Evolutionary conservation across 352 stramenopile genomes (phyloP).

Genomic region (Phytopythium helicoides): DNA sequence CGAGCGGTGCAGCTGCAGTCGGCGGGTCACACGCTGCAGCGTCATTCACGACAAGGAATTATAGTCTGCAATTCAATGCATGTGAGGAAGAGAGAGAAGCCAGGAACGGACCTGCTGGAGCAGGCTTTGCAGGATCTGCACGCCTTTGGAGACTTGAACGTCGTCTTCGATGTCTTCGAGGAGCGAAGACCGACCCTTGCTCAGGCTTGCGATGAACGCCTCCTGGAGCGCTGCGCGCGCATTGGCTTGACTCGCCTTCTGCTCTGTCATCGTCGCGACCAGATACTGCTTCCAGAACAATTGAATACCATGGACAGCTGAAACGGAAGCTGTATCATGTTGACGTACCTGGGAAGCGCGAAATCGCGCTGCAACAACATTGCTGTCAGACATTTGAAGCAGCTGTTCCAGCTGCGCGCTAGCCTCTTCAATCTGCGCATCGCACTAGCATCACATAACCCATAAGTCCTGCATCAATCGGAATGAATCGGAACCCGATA

Average conservation of each 20-base stretch:
- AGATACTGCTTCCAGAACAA: slow-evolving; percentile 28
- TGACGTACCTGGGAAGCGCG: slow-evolving; percentile 39
- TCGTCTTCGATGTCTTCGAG: slow-evolving; percentile 2
- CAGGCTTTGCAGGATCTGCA: slow-evolving; percentile 52
- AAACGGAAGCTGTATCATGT: background rate
- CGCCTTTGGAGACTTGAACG: slow-evolving; percentile 13
- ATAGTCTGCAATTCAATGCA: slow-evolving; percentile 1
- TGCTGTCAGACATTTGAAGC: slow-evolving; percentile 36
- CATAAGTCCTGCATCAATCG: background rate
- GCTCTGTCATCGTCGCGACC: slow-evolving; percentile 51
- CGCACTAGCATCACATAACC: too few species aligned
- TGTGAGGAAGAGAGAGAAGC: too few species aligned
- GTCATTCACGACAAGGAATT: background rate
- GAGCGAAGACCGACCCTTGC: background rate
- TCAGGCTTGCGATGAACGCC: slow-evolving; percentile 14
- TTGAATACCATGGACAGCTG: background rate
- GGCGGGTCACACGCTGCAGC: slow-evolving; percentile 44
- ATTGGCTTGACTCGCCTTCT: slow-evolving; percentile 54
- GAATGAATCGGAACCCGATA: background rate
- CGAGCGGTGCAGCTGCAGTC: slow-evolving; percentile 61
- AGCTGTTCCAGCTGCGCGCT: slow-evolving; percentile 45
- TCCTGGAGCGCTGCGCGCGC: slow-evolving; percentile 32
- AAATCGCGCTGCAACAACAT: slow-evolving; percentile 43
- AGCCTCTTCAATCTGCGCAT: slow-evolving; percentile 38
- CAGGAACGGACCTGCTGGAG: slow-evolving; percentile 43